Conservation (phyloP, 768 basidiomycete species). For the Naematelia aurantialba region DNA sequence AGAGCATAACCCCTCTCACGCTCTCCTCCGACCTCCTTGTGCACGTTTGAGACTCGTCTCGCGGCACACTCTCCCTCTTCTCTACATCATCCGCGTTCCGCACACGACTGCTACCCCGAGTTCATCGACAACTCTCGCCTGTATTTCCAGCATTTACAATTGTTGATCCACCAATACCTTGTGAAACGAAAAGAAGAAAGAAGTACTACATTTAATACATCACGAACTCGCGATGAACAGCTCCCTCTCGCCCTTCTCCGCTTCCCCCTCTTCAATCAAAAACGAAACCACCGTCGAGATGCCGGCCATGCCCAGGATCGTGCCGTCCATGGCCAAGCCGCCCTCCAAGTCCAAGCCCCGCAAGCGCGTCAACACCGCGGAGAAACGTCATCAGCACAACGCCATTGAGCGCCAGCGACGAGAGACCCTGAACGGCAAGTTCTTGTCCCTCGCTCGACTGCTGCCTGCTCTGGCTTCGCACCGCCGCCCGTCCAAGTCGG, state of each 20-base stretch:
- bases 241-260: slow-evolving; percentile 29
- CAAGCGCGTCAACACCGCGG: slow-evolving; percentile 90
- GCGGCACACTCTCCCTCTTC: slow-evolving; percentile 36
- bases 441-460: slow-evolving; percentile 80
- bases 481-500: slow-evolving; percentile 90
- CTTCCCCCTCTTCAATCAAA: slow-evolving; percentile 25
- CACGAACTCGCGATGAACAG: slow-evolving; percentile 8
- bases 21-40: slow-evolving; percentile 44
- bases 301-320: slow-evolving; percentile 1
- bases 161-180: background rate
- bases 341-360: slow-evolving; percentile 60
- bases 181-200: background rate
- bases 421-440: slow-evolving; percentile 88
- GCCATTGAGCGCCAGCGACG: slow-evolving; percentile 90
- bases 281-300: slow-evolving; percentile 4
- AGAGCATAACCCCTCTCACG: slow-evolving; percentile 18
- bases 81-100: slow-evolving; percentile 2
- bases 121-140: slow-evolving; percentile 3
- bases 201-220: background rate
- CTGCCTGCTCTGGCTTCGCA: slow-evolving; percentile 87
- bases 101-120: background rate
- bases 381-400: slow-evolving; percentile 93
- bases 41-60: slow-evolving; percentile 50
- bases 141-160: slow-evolving; percentile 3
- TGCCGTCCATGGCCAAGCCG: slow-evolving; percentile 4